Percentiles rank a stretch among this genome's conserved stretches.
These are phyloP conservation scores for Paraleonurus japonicus DNA, from an alignment of 257 asterid species.

Conservation along the genomic window DNA sequence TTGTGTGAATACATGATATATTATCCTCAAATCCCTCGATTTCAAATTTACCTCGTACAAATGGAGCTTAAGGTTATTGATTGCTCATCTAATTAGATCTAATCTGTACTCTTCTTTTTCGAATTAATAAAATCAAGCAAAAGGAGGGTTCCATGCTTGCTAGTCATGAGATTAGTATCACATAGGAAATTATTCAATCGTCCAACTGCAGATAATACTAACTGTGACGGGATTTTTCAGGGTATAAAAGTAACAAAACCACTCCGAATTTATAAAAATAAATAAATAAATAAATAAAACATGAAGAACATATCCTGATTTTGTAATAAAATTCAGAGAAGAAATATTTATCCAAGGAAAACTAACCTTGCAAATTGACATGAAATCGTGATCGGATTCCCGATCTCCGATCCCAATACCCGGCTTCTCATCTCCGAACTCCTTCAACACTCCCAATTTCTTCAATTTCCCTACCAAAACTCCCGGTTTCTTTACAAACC, in stretches of 20 bases:
- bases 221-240: not conserved
- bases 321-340: not conserved
- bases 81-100: slow-evolving; percentile 7
- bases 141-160: not conserved
- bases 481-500: slow-evolving; percentile 81
- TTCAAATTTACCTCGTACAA: too few species aligned
- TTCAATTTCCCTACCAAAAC: slow-evolving; percentile 93
- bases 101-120: not conserved
- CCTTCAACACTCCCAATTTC: slow-evolving; percentile 62
- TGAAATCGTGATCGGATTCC: slow-evolving; percentile 88
- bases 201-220: not conserved
- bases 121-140: not conserved
- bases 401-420: slow-evolving; percentile 92
- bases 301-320: not conserved
- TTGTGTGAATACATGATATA: too few species aligned
- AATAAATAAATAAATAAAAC: not conserved
- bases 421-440: slow-evolving; percentile 81
- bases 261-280: not conserved
- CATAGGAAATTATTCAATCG: not conserved
- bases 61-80: not conserved
- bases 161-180: not conserved
- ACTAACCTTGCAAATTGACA: slow-evolving; percentile 92
- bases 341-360: not conserved
- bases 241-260: not conserved
- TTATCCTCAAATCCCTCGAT: too few species aligned